Evolutionary conservation across 2,329 filamentous ascomycete genomes (phyloP).

Genomic region (Neofusicoccum parvum): DNA sequence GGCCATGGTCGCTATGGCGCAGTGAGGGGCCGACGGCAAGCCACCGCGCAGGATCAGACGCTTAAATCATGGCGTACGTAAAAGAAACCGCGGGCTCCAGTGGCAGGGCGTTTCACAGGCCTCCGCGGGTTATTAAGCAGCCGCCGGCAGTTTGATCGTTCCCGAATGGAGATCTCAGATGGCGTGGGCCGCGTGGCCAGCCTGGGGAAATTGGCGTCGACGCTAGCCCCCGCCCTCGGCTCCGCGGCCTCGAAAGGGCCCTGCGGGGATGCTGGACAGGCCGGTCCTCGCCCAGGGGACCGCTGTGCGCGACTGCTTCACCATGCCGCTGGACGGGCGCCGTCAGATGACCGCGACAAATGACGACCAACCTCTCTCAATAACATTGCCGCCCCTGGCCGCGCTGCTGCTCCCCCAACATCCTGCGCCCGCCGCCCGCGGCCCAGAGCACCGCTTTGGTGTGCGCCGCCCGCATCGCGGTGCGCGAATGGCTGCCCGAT

Average conservation of each 20-base stretch:
- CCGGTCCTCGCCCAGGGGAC: not conserved
- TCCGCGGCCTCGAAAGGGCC: not conserved
- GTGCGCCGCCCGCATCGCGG: not conserved
- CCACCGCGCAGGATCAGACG: not conserved
- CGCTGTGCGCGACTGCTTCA: not conserved
- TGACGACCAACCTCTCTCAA: not conserved
- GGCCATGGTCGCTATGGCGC: not conserved
- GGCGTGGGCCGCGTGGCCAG: constrained; percentile 7
- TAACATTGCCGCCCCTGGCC: not conserved
- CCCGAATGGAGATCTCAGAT: not conserved
- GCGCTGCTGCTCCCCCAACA: not conserved
- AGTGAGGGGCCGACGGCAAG: constrained; percentile 7
- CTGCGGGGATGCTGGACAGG: not conserved
- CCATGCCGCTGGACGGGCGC: not conserved
- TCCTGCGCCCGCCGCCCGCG: not conserved
- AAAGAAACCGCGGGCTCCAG: constrained; percentile 2
- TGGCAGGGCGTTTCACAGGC: not conserved
- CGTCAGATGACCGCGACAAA: constrained; percentile 12
- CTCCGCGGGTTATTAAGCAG: not conserved
- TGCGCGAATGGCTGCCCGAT: not conserved
- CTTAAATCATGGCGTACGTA: not conserved
- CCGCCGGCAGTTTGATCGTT: constrained; percentile 3
- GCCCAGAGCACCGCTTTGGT: not conserved
- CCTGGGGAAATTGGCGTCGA: constrained; percentile 14
- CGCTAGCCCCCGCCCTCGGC: constrained; percentile 16